phyloP scores from a whole-genome alignment of 352 stramenopile genomes.

The Albugo laibachii region DNA sequence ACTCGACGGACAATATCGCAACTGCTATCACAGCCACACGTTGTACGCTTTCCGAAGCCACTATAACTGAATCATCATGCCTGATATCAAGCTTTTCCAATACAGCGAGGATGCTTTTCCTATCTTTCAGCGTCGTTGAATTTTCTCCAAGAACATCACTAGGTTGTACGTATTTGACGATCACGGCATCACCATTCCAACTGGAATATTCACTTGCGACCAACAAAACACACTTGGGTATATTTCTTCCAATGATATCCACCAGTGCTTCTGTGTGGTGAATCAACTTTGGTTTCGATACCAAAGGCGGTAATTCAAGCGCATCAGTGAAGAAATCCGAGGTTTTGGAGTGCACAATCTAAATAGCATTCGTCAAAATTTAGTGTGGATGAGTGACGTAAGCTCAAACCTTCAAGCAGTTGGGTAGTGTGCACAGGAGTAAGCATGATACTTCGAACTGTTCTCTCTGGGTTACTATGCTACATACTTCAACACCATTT shows the following conservation, averaged over 20 bases:
- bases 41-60: conserved; percentile 19
- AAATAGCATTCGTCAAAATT: too few relatives aligned
- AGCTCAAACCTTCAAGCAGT: background rate
- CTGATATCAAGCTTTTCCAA: conserved; percentile 22
- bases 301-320: too few relatives aligned
- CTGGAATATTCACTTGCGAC: conserved; percentile 1
- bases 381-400: too few relatives aligned
- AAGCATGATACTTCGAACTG: conserved; percentile 30
- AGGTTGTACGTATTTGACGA: conserved; percentile 6
- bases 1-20: conserved; percentile 4
- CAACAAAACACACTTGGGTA: background rate
- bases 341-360: too few relatives aligned
- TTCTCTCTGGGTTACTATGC: conserved; percentile 16
- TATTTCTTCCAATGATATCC: too few relatives aligned
- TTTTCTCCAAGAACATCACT: conserved; percentile 14
- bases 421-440: conserved; percentile 23
- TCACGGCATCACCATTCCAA: background rate
- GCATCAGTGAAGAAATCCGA: too few relatives aligned
- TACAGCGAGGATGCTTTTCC: conserved; percentile 10
- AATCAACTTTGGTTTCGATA: too few relatives aligned
- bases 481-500: conserved; percentile 8
- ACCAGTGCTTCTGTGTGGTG: too few relatives aligned
- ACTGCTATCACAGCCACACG: conserved; percentile 47
- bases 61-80: conserved; percentile 15
- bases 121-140: background rate